Percentiles rank a stretch among this genome's conserved stretches.
phyloP scores from a whole-genome alignment of 495 filamentous ascomycete genomes.

The Tuber aestivum region DNA sequence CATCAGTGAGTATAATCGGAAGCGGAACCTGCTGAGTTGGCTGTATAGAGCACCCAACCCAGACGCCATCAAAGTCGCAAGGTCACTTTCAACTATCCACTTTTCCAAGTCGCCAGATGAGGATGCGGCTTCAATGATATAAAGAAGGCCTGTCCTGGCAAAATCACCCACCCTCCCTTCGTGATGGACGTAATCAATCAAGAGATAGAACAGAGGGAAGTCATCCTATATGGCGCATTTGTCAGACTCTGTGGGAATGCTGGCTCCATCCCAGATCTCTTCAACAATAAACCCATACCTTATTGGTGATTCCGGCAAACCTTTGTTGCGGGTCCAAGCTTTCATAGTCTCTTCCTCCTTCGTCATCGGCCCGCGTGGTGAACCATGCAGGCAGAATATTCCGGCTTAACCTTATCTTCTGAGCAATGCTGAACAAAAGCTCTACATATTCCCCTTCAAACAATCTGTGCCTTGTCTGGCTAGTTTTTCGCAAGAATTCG shows the following conservation, averaged over 20 bases:
- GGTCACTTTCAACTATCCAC: slow-evolving; percentile 95
- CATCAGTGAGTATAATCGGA: slow-evolving; percentile 24
- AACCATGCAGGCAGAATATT: slow-evolving; percentile 86
- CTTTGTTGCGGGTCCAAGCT: slow-evolving; percentile 52
- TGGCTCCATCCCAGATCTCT: background rate
- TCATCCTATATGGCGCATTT: slow-evolving; percentile 52
- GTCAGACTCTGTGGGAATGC: slow-evolving; percentile 15
- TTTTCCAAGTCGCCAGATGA: slow-evolving; percentile 74
- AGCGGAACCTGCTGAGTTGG: slow-evolving; percentile 72
- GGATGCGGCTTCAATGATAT: slow-evolving; percentile 90
- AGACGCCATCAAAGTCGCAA: slow-evolving; percentile 94
- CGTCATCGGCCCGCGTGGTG: slow-evolving; percentile 49
- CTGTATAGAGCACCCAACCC: slow-evolving; percentile 93
- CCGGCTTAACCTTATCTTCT: slow-evolving; percentile 86
- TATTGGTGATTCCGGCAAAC: slow-evolving; percentile 80
- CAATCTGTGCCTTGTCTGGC: slow-evolving; percentile 57
- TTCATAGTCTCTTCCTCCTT: slow-evolving; percentile 46
- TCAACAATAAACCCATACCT: slow-evolving; percentile 41
- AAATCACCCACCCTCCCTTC: slow-evolving; percentile 92
- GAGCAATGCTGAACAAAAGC: slow-evolving; percentile 84
- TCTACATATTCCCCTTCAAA: slow-evolving; percentile 82
- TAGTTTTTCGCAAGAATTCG: slow-evolving; percentile 63
- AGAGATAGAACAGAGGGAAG: slow-evolving; percentile 89
- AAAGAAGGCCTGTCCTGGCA: slow-evolving; percentile 88
- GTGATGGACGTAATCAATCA: slow-evolving; percentile 93